phyloP scores from a whole-genome alignment of 371 early-diverging fungal species.

The Dichotomocladium elegans region DNA sequence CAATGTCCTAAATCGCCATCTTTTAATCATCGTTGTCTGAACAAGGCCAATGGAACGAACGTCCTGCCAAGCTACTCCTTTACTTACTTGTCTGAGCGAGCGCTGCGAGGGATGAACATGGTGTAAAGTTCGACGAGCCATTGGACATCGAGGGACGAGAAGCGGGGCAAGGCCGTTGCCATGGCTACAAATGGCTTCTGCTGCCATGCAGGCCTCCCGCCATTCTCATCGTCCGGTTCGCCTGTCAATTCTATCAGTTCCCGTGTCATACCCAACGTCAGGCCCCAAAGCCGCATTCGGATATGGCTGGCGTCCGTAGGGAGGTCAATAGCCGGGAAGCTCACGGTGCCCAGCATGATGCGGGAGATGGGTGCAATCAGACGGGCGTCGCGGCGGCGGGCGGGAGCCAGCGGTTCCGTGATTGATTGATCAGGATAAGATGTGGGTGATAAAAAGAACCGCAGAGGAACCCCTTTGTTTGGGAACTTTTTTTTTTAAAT shows the following conservation, averaged over 20 bases:
- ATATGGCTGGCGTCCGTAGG: slow-evolving; percentile 30
- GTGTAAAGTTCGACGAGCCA: neutral
- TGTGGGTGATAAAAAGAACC: slow-evolving; percentile 40
- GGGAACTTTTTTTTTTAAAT: neutral
- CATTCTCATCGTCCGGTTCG: neutral
- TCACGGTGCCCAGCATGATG: slow-evolving; percentile 22
- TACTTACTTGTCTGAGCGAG: too few relatives aligned
- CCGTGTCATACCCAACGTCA: slow-evolving; percentile 64
- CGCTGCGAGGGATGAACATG: too few relatives aligned
- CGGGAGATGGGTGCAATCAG: slow-evolving; percentile 5
- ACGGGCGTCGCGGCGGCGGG: neutral
- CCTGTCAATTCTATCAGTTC: slow-evolving; percentile 49
- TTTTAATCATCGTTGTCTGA: too few relatives aligned
- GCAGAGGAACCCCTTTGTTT: slow-evolving; percentile 41
- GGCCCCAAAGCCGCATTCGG: slow-evolving; percentile 58
- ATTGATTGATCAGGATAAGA: slow-evolving; percentile 29
- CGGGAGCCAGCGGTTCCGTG: slow-evolving; percentile 29
- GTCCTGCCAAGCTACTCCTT: too few relatives aligned
- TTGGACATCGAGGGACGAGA: neutral
- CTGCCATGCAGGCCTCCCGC: slow-evolving; percentile 24
- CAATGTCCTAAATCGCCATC: too few relatives aligned
- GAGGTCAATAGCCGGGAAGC: slow-evolving; percentile 35
- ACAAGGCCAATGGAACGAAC: too few relatives aligned
- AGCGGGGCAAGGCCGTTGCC: neutral
- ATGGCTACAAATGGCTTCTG: slow-evolving; percentile 11